Evolutionary conservation across 2,329 filamentous ascomycete species (phyloP).

Genomic region (Laburnicola sp.): DNA sequence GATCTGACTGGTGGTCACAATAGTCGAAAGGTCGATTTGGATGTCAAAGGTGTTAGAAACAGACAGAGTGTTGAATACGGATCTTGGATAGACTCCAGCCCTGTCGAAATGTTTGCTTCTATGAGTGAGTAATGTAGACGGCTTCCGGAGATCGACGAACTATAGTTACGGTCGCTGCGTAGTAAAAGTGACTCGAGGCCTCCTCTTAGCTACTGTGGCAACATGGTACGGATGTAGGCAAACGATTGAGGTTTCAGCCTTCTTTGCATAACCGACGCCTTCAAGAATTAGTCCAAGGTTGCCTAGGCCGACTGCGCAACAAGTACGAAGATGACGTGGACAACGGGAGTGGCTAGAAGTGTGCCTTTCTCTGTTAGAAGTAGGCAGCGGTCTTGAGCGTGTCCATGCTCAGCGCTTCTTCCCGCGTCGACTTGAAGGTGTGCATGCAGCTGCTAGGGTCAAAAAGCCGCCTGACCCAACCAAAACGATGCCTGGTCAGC

Average conservation of each 20-base stretch:
- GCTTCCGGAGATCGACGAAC: not conserved
- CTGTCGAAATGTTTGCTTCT: not conserved
- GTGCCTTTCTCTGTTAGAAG: not conserved
- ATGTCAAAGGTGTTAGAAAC: not conserved
- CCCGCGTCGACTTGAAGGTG: slow-evolving; percentile 9
- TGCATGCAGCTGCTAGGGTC: not conserved
- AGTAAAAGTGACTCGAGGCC: slow-evolving; percentile 1
- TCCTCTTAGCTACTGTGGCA: not conserved
- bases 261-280: not conserved
- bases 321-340: not conserved
- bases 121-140: not conserved
- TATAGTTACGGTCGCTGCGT: not conserved
- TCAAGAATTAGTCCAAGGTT: not conserved
- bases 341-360: not conserved
- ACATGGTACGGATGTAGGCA: not conserved
- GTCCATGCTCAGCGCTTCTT: slow-evolving; percentile 6
- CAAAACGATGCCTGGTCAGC: slow-evolving; percentile 2
- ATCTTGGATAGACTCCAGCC: not conserved
- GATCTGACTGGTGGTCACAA: too few relatives aligned
- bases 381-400: slow-evolving; percentile 1
- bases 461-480: slow-evolving; percentile 2
- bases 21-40: too few relatives aligned
- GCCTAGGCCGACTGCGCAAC: not conserved
- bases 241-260: not conserved
- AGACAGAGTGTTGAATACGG: not conserved